These are phyloP conservation scores for Brasenia schreberi DNA, from an alignment of 164 flowering plant species.

Conservation along the genomic window DNA sequence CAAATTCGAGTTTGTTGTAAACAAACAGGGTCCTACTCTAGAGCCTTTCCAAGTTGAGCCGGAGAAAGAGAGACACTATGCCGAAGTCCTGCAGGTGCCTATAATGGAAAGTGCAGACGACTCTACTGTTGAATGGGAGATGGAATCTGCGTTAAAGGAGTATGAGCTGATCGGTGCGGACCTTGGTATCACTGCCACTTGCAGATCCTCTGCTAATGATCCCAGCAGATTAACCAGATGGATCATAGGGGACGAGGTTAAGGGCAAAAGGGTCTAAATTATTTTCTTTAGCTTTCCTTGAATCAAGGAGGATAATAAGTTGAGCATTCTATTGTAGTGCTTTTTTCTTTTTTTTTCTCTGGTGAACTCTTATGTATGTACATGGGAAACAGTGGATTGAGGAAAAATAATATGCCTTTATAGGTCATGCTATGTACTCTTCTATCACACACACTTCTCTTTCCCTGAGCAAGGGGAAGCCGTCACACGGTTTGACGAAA, in stretches of 20 bases:
- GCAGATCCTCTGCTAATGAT: constrained; percentile 45
- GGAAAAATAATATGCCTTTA: no score
- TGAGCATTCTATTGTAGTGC: no score
- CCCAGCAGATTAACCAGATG: constrained; percentile 66
- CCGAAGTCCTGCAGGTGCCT: constrained; percentile 35
- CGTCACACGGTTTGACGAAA: no score
- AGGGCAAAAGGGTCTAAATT: constrained; percentile 13
- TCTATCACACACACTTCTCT: no score
- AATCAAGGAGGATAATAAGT: no score
- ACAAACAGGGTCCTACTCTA: constrained; percentile 53
- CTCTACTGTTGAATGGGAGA: constrained; percentile 43
- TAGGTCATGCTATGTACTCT: no score
- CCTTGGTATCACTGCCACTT: constrained; percentile 53
- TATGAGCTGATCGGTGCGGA: constrained; percentile 52
- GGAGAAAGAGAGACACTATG: constrained; percentile 63
- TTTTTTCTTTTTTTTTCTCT: no score
- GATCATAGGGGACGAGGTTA: constrained; percentile 53
- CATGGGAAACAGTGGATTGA: no score
- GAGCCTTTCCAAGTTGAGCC: constrained; percentile 55
- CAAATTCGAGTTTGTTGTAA: background rate
- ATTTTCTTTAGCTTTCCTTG: background rate
- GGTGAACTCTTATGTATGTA: no score
- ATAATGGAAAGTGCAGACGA: constrained; percentile 28
- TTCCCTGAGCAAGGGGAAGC: no score
- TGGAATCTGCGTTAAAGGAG: constrained; percentile 60